Evolutionary conservation across 495 filamentous ascomycete species (phyloP), one percentile per base, ranked within the genome.

Genomic region (Hyaloscypha variabilis): DNA sequence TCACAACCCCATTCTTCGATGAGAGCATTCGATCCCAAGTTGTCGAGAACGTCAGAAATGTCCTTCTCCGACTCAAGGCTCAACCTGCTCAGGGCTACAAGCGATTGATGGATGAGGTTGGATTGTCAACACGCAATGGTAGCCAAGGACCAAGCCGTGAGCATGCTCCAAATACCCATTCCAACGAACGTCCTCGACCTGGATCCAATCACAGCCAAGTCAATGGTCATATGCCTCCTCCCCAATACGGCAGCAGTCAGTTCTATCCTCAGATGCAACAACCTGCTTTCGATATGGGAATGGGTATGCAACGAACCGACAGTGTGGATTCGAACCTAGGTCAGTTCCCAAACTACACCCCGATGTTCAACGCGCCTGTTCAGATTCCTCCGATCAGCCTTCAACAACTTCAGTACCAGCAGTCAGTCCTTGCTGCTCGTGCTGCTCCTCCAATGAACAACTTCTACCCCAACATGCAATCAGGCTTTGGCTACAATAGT

Each of bases 1-100:
- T 99, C 42, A 97, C 95, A 4, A 98, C 95, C 13, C 95, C 96
- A 1, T 98, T 96, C 87, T 94, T 97, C 67, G 96, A 99, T 67
- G 96, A 99, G 72, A 88, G 82, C 21, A 92, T 96, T 77, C 89
- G 95, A 36, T 81, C 83, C 30, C 90, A 97, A 66, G 92, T 97
- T 49, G 87, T 95, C 1, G 91, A 96, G 75, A 96, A 92, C 59
- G 92, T 99, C 31, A 90, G 93, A 66, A 91, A 88, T 74, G 94
- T 97, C 59, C 83, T 99, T 50, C 82, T 92, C 51, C 90, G 90
- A 67, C 85, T 98, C 68, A 99, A 99, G 78, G 94, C 91, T 6
- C 90, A 94, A 64, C 92, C 95, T 54, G 89, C 90, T 56, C 96
- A 99, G 77, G 95, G 95, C 46, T 99, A 99, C 78, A 98, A 98